Base-by-base conservation (phyloP, 1,284 basidiomycete species). In the Testicularia cyperi region DNA sequence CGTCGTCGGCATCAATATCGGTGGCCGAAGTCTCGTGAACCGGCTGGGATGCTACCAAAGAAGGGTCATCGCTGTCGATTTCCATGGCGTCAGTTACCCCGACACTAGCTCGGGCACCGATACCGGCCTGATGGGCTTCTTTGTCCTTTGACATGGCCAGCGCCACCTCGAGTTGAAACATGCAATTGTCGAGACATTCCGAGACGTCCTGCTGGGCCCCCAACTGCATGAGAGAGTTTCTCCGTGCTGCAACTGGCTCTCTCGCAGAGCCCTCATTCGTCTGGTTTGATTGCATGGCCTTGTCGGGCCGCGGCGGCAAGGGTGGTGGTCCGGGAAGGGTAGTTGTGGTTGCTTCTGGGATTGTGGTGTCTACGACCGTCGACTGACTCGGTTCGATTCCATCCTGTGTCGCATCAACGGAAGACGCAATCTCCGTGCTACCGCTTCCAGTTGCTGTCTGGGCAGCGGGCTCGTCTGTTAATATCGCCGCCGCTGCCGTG, bases 171-270 rank as follows among this genome's bases (percentile, higher is more conserved):
- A 98, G 89, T 78, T 98, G 95, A 78, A 95, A 95, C 81, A 98
- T 87, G 79, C 94, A 92, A 70, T 98, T 98, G 78, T 98, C 92
- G 84, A 98, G 88, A 77, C 94, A 96, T 78, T 98, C 94, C 0
- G 92, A 88, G 2, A 97, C 92, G 75, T 98, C 94, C 73, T 98
- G 94, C 72, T 98, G 94, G 61, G 88, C 86, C n/a, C 91, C 91
- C 85, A 69, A 43, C 40, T 70, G 68, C 63, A 76, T 68, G 15
- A 73, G 65, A 25, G 69, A 67, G 37, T 58, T 64, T 16, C 54
- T 44, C 38, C 61, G 38, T 25, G 61, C 61, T 6, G 54, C 45
- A 2, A 44, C 38, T 9, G 60, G 45, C n/a, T 46, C 36, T n/a
- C n/a, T n/a, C n/a, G n/a, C n/a, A n/a, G n/a, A n/a, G n/a, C n/a